phyloP scores from a whole-genome alignment of 352 stramenopile genomes.

The Pythium apleroticum region DNA sequence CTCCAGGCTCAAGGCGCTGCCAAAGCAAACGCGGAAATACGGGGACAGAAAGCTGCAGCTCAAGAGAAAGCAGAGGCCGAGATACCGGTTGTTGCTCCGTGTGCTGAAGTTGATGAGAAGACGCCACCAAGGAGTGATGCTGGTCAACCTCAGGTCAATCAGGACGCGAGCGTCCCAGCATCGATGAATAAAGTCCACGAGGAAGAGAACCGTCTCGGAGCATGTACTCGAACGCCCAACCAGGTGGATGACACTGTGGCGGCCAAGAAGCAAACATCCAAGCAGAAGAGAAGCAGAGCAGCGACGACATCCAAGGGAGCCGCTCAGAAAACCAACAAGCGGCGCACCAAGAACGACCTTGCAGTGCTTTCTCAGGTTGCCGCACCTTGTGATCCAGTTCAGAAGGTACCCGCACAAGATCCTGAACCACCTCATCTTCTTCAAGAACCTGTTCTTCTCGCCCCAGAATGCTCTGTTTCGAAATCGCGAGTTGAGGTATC shows the following conservation, averaged over 20 bases:
- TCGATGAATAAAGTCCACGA: background rate
- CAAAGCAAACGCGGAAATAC: background rate
- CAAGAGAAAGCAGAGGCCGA: background rate
- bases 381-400: background rate
- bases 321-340: background rate
- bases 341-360: background rate
- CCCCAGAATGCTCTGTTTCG: background rate
- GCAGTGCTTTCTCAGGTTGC: background rate
- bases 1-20: background rate
- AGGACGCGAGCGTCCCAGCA: background rate
- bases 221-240: background rate
- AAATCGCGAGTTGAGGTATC: background rate
- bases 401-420: background rate
- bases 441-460: background rate
- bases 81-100: too few relatives aligned
- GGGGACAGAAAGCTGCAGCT: background rate
- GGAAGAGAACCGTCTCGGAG: background rate
- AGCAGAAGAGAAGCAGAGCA: background rate
- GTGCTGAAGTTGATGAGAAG: too few relatives aligned
- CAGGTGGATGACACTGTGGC: background rate
- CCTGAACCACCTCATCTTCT: too few relatives aligned
- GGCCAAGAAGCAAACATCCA: background rate
- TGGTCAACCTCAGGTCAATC: background rate
- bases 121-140: background rate
- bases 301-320: background rate